Base-by-base conservation (phyloP, 306 rosid genomes). In the Castanospermum australe region DNA sequence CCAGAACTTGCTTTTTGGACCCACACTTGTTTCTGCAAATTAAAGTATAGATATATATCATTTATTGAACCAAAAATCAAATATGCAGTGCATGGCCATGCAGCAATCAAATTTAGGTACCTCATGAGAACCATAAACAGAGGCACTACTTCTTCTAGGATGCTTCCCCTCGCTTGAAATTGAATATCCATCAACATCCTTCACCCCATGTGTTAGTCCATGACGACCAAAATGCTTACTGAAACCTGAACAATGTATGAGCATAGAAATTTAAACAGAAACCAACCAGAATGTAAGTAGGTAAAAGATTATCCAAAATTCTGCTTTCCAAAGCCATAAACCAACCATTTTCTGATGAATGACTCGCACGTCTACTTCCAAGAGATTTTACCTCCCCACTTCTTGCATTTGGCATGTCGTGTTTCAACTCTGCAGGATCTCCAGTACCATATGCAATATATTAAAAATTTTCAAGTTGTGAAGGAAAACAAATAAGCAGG, bases 1-100 rank as follows among this genome's bases (percentile, higher is more conserved):
- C 94, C 97, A 82, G 92, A 86, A 87, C 92, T 87, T 25, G 92
- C 84, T 83, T 92, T 92, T 81, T 89, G 94, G 83, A 92, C 90
- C 97, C 97, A 92, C 66, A 92, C 90, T 86, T 89, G 94, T 82
- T 88, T 92, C 97, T 92, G 92, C 88, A 84, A 33, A 82, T 84
- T 44, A 56, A 66, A 32, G 4, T n/a, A 50, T 41, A 86, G 60
- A 75, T 20, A 77, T 9, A 21, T 64, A 81, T 36, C 60, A 44
- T 62, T 66, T 67, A 81, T 30, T 8, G 71, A 25, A 75, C 48
- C 69, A 66, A 39, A 15, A 74, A 56, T 54, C 57, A 69, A 68
- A 67, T 15, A 72, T 7, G 64, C 3, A 7, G 61, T 64, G n/a
- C 7, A 71, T 35, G 30, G 5, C 67, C 60, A 17, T 28, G 75